Conservation (phyloP, 2,329 filamentous ascomycete species). For the Claviceps digitariae region DNA sequence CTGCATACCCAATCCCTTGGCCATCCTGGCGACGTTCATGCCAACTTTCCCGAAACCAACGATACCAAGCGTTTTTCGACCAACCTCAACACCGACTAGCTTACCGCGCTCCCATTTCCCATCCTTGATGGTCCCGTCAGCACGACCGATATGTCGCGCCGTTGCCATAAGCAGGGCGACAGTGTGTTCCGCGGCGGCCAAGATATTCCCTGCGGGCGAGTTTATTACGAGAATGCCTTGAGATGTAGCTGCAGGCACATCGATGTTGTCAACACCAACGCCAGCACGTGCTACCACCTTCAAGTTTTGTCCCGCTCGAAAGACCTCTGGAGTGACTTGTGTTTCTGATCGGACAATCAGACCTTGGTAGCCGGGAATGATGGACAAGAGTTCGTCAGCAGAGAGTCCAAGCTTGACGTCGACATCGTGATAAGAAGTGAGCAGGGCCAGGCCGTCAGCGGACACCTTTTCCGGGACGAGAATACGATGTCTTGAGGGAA, state of each 20-base stretch:
- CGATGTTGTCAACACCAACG: constrained; percentile 73
- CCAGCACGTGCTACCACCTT: constrained; percentile 70
- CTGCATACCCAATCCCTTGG: constrained; percentile 63
- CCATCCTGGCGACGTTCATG: constrained; percentile 66
- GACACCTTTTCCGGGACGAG: constrained; percentile 73
- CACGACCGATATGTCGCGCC: constrained; percentile 59
- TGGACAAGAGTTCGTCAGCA: constrained; percentile 46
- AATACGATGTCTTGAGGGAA: constrained; percentile 28
- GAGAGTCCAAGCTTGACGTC: constrained; percentile 51
- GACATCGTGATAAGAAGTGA: constrained; percentile 54
- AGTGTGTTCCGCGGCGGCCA: constrained; percentile 68
- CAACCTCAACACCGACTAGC: constrained; percentile 65
- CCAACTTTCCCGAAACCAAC: constrained; percentile 76
- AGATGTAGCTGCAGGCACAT: constrained; percentile 58
- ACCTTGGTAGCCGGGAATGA: constrained; percentile 60
- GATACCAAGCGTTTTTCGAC: constrained; percentile 62
- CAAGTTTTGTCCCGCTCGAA: constrained; percentile 52
- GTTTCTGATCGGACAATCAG: constrained; percentile 73
- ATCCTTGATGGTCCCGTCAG: constrained; percentile 53
- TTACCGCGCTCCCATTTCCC: constrained; percentile 64
- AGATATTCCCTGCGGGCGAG: constrained; percentile 65
- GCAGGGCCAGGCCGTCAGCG: constrained; percentile 58
- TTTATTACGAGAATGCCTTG: constrained; percentile 71
- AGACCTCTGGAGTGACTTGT: constrained; percentile 57
- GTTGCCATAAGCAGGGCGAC: constrained; percentile 61